Percentiles rank a stretch among this genome's conserved stretches.
Conservation (phyloP, 345 rosid species). For the Firmiana major region DNA sequence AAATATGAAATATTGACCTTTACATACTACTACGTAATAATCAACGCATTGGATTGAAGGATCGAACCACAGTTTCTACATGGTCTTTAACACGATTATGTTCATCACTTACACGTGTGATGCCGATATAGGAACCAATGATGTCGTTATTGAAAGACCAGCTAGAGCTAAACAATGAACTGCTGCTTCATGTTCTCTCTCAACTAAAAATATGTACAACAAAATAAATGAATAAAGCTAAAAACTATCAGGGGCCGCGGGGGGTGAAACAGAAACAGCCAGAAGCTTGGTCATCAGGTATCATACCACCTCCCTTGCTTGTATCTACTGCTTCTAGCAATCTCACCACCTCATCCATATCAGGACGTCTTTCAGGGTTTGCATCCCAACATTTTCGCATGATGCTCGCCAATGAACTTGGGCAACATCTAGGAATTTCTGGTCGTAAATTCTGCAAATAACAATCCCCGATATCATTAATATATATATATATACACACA, state of each 20-base stretch:
- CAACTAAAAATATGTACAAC: not conserved
- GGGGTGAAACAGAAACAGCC: slow-evolving; percentile 63
- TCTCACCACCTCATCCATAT: slow-evolving; percentile 75
- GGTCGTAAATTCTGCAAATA: slow-evolving; percentile 65
- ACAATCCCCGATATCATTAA: not conserved
- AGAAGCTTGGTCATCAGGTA: slow-evolving; percentile 64
- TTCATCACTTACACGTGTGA: not conserved
- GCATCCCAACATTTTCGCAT: slow-evolving; percentile 87
- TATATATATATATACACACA: too few species aligned
- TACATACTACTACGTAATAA: not conserved
- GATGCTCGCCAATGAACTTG: slow-evolving; percentile 53
- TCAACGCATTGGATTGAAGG: not conserved
- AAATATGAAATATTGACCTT: not conserved
- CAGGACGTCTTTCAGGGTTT: slow-evolving; percentile 63
- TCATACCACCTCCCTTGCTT: slow-evolving; percentile 92
- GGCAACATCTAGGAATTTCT: slow-evolving; percentile 75
- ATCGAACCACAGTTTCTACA: not conserved
- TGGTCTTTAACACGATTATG: not conserved
- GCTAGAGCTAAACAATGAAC: not conserved
- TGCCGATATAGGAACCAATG: not conserved
- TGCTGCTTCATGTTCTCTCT: not conserved
- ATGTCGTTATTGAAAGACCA: not conserved
- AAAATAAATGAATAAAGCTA: not conserved
- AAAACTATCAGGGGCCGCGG: slow-evolving; percentile 58
- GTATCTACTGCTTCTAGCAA: slow-evolving; percentile 68